Evolutionary conservation across 1,284 basidiomycete species (phyloP).

Genomic region (Pascua guehoae): DNA sequence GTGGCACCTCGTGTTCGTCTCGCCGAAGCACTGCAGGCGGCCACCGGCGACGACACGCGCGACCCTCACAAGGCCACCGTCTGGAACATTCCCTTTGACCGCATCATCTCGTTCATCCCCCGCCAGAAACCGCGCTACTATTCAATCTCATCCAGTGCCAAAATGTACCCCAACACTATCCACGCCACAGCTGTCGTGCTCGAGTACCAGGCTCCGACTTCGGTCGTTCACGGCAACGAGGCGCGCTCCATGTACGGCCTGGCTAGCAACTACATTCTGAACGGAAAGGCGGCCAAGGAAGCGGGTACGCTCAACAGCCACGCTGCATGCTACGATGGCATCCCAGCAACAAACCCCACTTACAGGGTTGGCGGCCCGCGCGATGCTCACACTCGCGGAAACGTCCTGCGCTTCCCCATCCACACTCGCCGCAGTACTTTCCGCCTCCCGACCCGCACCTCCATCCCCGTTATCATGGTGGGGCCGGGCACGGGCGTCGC

Average conservation of each 20-base stretch:
- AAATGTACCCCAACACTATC: slow-evolving; percentile 78
- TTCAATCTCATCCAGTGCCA: slow-evolving; percentile 96
- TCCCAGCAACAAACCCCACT: slow-evolving; percentile 51
- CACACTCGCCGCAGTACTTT: slow-evolving; percentile 95
- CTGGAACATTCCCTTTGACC: slow-evolving; percentile 93
- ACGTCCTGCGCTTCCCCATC: slow-evolving; percentile 78
- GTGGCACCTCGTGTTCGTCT: slow-evolving; percentile 79
- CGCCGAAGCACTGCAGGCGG: slow-evolving; percentile 81
- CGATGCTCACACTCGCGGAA: slow-evolving; percentile 64
- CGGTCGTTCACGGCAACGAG: slow-evolving; percentile 52
- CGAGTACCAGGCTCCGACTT: slow-evolving; percentile 71
- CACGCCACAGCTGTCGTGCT: slow-evolving; percentile 95
- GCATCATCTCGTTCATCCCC: slow-evolving; percentile 86
- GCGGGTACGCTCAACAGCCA: slow-evolving; percentile 27
- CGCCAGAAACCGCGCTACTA: slow-evolving; percentile 96
- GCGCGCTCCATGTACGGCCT: slow-evolving; percentile 70
- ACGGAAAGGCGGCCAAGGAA: slow-evolving; percentile 70
- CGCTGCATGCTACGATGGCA: background rate
- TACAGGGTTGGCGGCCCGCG: slow-evolving; percentile 89
- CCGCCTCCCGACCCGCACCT: slow-evolving; percentile 92
- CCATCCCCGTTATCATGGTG: slow-evolving; percentile 98
- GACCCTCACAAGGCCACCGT: slow-evolving; percentile 58
- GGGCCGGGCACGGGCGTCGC: slow-evolving; percentile 97
- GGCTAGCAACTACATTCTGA: slow-evolving; percentile 86
- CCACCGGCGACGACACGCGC: slow-evolving; percentile 66